Evolutionary conservation across 176 grass and related monocot species (phyloP), one percentile per base, ranked within the genome.

Genomic region (Zoysia japonica): DNA sequence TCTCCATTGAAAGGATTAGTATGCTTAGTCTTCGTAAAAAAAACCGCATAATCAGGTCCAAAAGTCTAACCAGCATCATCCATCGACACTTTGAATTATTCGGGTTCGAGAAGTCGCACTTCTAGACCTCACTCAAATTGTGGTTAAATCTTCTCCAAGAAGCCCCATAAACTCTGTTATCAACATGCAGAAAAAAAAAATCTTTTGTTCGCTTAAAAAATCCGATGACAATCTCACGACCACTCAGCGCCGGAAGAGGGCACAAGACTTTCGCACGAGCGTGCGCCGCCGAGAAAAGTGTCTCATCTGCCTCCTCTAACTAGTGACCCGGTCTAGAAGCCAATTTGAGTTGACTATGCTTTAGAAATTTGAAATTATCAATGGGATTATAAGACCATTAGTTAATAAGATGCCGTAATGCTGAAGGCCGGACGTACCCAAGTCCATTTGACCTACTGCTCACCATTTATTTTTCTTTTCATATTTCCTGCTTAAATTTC

Each of bases 51-150:
- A 80, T 80, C 11, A 5, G 51, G 52, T 75, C 13, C 44, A 61
- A 68, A 75, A 86, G 70, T 86, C 84, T 37, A 86, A 80, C 77
- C 68, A 72, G 36, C 68, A 55, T 15, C 75, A 74, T 7, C 62
- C 50, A 56, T 47, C 48, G 57, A 57, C 16, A 75, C 61, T 28
- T 61, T 67, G 74, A 67, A 35, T 83, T 83, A 78, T 78, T 67
- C 57, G 57, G 19, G 74, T 61, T 9, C 9, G 15, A 36, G 72
- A 87, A 61, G 85, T 83, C 80, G 9, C 79, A 67, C 74, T 73
- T 83, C 51, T 78, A 72, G 7, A 87, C 50, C n/a, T 11, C 42
- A 68, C 9, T 38, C 35, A 57, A 50, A 41, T 39, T 70, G 47
- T 11, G 11, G 36, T 50, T 82, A 72, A 38, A 56, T 78, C 79